phyloP scores from a whole-genome alignment of 2,329 filamentous ascomycete species.

The Colletotrichum gloeosporioides region DNA sequence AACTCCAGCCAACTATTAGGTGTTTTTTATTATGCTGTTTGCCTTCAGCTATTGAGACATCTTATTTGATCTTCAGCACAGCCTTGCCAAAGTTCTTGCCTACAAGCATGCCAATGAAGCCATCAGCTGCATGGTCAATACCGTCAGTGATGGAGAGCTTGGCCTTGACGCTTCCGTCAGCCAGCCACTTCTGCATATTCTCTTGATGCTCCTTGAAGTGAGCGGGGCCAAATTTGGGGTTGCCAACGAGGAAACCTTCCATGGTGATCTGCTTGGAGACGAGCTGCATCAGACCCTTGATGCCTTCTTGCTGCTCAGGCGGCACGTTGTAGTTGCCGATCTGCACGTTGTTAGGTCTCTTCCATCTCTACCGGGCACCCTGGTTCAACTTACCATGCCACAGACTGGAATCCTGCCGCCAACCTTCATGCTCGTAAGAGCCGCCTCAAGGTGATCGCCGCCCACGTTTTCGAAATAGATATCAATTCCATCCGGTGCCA shows the following conservation, averaged over 20 bases:
- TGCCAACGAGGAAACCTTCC: constrained; percentile 79
- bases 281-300: constrained; percentile 69
- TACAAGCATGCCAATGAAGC: constrained; percentile 74
- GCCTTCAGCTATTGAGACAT: not conserved
- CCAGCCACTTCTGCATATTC: constrained; percentile 77
- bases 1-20: accelerated
- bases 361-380: too few relatives aligned
- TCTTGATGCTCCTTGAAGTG: constrained; percentile 76
- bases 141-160: constrained; percentile 73
- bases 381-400: constrained; percentile 61
- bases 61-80: constrained; percentile 63
- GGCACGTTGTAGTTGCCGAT: constrained; percentile 77
- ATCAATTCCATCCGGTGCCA: constrained; percentile 82
- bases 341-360: not conserved
- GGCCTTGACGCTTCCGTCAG: constrained; percentile 77
- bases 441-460: constrained; percentile 56
- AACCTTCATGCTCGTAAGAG: constrained; percentile 54
- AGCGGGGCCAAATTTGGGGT: constrained; percentile 70
- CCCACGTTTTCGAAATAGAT: constrained; percentile 66
- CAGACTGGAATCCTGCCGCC: constrained; percentile 70
- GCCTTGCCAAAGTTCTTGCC: constrained; percentile 90
- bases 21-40: not conserved
- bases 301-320: constrained; percentile 61
- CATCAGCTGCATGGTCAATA: constrained; percentile 78
- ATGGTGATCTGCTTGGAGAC: constrained; percentile 72